These are phyloP conservation scores for Salicornia ramosissima DNA, from an alignment of 148 eudicot genomes.

Conservation along the genomic window DNA sequence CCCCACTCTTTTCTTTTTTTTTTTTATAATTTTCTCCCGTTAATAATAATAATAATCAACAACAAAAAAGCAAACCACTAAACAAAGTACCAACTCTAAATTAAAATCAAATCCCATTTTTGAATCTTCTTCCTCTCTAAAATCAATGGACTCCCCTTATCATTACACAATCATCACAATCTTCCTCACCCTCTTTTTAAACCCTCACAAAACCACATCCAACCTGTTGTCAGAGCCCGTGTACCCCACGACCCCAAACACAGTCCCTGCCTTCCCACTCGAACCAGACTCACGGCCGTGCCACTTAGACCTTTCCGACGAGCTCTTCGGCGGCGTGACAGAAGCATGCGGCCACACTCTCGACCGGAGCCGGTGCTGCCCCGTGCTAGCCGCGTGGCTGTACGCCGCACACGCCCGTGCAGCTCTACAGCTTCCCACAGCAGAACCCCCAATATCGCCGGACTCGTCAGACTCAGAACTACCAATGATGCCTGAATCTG, in stretches of 20 bases:
- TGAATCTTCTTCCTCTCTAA: no score
- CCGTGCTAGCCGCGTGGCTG: constrained; percentile 89
- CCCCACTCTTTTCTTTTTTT: no score
- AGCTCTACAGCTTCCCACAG: constrained; percentile 45
- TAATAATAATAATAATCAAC: no score
- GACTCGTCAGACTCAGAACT: constrained; percentile 30
- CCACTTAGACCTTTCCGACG: constrained; percentile 72
- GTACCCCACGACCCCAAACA: constrained; percentile 43
- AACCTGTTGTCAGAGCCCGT: constrained; percentile 60
- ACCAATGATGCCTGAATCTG: constrained; percentile 89
- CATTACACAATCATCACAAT: no score
- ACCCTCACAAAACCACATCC: no score
- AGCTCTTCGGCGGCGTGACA: constrained; percentile 87
- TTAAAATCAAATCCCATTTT: no score
- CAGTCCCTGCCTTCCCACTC: constrained; percentile 76
- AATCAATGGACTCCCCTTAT: no score
- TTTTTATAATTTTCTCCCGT: no score
- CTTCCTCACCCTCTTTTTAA: no score
- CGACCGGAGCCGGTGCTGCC: constrained; percentile 87
- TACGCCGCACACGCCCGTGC: constrained; percentile 86
- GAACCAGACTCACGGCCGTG: constrained; percentile 50
- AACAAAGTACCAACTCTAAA: no score
- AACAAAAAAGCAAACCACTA: no score
- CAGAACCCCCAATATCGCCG: constrained; percentile 34
- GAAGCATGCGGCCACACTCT: constrained; percentile 66